These are phyloP conservation scores for Suillus spraguei DNA, from an alignment of 768 basidiomycete genomes.

Conservation along the genomic window DNA sequence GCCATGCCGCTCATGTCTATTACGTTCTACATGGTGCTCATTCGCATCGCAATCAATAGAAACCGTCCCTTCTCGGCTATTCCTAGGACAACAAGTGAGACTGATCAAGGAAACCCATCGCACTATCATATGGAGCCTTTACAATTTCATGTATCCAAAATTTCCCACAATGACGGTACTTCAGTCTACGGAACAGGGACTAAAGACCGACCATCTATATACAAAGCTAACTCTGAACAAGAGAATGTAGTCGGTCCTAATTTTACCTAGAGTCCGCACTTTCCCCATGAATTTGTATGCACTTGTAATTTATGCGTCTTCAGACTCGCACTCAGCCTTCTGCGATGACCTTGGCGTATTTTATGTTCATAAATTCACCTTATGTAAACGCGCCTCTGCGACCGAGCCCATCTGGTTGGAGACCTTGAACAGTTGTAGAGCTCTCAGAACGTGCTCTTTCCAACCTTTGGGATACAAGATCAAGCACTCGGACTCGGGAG, in stretches of 20 bases:
- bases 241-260: neutral
- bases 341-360: neutral
- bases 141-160: neutral
- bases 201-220: neutral
- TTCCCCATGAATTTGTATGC: neutral
- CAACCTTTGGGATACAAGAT: slow-evolving; percentile 48
- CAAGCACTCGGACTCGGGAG: no score
- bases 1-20: slow-evolving; percentile 1
- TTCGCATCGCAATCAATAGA: neutral
- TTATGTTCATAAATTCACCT: slow-evolving; percentile 9
- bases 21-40: neutral
- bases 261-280: neutral
- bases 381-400: slow-evolving; percentile 10
- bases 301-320: neutral
- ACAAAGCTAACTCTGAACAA: neutral
- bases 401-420: slow-evolving; percentile 22
- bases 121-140: neutral
- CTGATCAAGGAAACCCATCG: neutral
- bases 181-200: neutral
- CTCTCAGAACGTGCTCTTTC: slow-evolving; percentile 64
- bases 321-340: neutral
- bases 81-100: neutral
- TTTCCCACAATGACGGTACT: neutral
- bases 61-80: neutral
- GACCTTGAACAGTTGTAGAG: slow-evolving; percentile 65